Evolutionary conservation across 768 basidiomycete genomes (phyloP).

Genomic region (Suillus cothurnatus): DNA sequence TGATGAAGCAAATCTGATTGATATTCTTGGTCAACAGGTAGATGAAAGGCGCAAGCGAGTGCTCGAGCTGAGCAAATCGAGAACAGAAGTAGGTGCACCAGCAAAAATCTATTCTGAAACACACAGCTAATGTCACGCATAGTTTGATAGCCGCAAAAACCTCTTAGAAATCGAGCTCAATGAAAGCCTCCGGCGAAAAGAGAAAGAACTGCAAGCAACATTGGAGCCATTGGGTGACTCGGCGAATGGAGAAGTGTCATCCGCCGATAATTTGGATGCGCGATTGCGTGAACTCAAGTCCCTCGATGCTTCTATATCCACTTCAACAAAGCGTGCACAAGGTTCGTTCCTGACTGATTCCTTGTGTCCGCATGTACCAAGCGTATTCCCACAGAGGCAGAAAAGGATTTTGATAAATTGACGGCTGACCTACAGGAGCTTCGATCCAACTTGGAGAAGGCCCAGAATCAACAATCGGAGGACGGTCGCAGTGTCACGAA

Average conservation of each 20-base stretch:
- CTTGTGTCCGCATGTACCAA: background rate
- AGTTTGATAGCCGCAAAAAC: constrained; percentile 73
- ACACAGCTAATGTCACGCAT: background rate
- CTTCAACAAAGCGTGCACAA: constrained; percentile 63
- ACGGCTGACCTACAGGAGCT: constrained; percentile 67
- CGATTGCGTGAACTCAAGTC: constrained; percentile 68
- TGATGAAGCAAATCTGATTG: constrained; percentile 71
- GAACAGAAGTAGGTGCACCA: constrained; percentile 63
- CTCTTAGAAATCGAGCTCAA: constrained; percentile 90
- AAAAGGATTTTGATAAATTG: constrained; percentile 70
- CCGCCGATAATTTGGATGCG: constrained; percentile 67
- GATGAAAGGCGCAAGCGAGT: constrained; percentile 74
- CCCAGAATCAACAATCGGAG: constrained; percentile 83
- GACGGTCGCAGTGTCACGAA: constrained; percentile 85
- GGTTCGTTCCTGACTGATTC: constrained; percentile 35
- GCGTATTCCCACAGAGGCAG: constrained; percentile 50
- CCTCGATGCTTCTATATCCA: constrained; percentile 66
- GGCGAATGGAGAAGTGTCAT: constrained; percentile 54
- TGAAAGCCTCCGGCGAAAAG: constrained; percentile 79
- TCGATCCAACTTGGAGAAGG: constrained; percentile 63
- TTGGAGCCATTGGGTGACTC: constrained; percentile 75
- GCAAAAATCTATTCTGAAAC: background rate
- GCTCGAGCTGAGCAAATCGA: constrained; percentile 64
- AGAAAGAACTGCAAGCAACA: constrained; percentile 75
- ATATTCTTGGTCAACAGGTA: constrained; percentile 69